Percentiles rank a stretch among this genome's conserved stretches.
Evolutionary conservation across 345 rosid species (phyloP).

Genomic region (Psidium friedrichsthalianum): DNA sequence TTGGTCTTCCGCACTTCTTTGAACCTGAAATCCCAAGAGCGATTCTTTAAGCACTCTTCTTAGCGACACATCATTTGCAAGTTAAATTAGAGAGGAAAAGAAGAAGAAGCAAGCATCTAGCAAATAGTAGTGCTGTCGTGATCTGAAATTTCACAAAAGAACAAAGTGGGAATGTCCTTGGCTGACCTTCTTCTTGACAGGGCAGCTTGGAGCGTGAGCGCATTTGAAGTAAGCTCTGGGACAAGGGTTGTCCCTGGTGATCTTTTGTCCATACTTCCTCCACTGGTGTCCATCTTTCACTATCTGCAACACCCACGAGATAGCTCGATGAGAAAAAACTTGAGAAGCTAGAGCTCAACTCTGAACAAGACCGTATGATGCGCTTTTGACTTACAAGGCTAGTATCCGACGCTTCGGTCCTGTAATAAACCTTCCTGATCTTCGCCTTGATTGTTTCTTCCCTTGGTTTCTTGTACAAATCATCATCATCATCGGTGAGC

Average conservation of each 20-base stretch:
- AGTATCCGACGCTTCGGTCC: constrained; percentile 59
- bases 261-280: constrained; percentile 98
- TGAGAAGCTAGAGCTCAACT: not conserved
- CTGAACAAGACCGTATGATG: not conserved
- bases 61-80: not conserved
- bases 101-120: not conserved
- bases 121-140: not conserved
- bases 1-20: constrained; percentile 86
- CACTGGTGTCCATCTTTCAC: constrained; percentile 96
- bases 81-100: not conserved
- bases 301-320: constrained; percentile 18
- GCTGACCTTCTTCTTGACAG: constrained; percentile 84
- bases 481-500: constrained; percentile 79
- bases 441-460: constrained; percentile 66
- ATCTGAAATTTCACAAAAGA: not conserved
- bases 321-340: not conserved
- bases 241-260: constrained; percentile 95
- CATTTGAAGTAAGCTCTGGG: constrained; percentile 98
- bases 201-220: constrained; percentile 89
- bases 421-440: constrained; percentile 39
- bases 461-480: constrained; percentile 43
- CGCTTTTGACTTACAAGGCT: constrained; percentile 40
- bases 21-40: constrained; percentile 44
- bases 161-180: not conserved
- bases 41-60: not conserved